Evolutionary conservation across 257 asterid genomes (phyloP).

Genomic region (Cruciata laevipes): DNA sequence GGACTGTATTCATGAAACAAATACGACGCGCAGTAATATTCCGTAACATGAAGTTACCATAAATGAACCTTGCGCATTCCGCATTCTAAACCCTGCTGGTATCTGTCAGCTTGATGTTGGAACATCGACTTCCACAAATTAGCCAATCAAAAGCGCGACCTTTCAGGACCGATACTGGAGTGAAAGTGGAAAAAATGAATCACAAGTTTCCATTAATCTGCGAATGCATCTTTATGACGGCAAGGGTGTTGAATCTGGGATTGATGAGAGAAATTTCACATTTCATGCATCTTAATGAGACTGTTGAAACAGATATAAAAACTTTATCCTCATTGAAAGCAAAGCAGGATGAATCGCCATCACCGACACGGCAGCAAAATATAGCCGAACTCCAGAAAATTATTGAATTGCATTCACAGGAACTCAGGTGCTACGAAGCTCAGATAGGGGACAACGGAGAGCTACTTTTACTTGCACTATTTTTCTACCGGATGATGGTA

Average conservation of each 20-base stretch:
- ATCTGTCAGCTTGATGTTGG: too few relatives aligned
- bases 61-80: too few relatives aligned
- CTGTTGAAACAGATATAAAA: slow-evolving; percentile 76
- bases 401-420: slow-evolving; percentile 67
- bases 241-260: slow-evolving; percentile 90
- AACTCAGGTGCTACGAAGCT: slow-evolving; percentile 84
- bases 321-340: slow-evolving; percentile 58
- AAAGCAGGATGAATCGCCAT: slow-evolving; percentile 63
- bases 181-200: slow-evolving; percentile 22
- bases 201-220: slow-evolving; percentile 71
- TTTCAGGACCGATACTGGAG: too few relatives aligned
- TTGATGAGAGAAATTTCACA: slow-evolving; percentile 84
- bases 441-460: slow-evolving; percentile 55
- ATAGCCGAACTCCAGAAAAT: slow-evolving; percentile 68
- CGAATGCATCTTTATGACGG: slow-evolving; percentile 98
- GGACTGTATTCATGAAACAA: too few relatives aligned
- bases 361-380: slow-evolving; percentile 21
- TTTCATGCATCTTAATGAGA: slow-evolving; percentile 97
- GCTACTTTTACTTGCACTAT: slow-evolving; percentile 69
- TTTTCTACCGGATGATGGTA: slow-evolving; percentile 81
- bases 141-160: too few relatives aligned
- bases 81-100: too few relatives aligned
- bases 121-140: too few relatives aligned
- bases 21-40: too few relatives aligned
- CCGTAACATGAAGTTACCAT: too few relatives aligned